Percentiles rank a stretch among this genome's conserved stretches.
These are phyloP conservation scores for Exophiala oligosperma DNA, from an alignment of 2,329 filamentous ascomycete genomes.

Conservation along the genomic window DNA sequence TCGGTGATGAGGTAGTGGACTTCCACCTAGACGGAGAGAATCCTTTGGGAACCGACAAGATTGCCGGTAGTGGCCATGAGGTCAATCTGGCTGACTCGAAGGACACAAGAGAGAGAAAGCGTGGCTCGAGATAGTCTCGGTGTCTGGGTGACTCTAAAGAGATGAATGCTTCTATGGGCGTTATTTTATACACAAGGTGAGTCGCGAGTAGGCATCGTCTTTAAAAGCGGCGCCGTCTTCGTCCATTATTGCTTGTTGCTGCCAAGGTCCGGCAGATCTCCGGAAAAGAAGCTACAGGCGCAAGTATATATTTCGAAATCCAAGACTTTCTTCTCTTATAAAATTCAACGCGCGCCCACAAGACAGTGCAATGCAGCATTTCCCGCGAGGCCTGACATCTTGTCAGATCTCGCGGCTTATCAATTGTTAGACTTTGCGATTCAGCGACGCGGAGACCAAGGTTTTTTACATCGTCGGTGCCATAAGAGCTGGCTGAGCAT, in stretches of 20 bases:
- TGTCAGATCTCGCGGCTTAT: conserved; percentile 60
- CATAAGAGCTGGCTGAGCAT: conserved; percentile 74
- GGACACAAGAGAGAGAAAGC: no score
- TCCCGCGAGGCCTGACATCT: conserved; percentile 64
- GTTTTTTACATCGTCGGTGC: conserved; percentile 46
- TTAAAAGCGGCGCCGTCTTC: background rate
- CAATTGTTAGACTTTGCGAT: conserved; percentile 67
- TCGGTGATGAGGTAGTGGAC: conserved; percentile 4
- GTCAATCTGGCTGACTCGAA: no score
- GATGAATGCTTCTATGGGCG: no score
- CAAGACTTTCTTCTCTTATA: conserved; percentile 36
- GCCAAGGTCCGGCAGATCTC: conserved; percentile 8
- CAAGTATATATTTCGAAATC: no score
- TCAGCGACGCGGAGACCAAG: conserved; percentile 60
- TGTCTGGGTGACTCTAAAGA: no score
- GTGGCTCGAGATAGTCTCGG: no score
- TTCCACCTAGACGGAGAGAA: background rate
- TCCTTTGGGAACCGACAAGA: no score
- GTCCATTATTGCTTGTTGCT: background rate
- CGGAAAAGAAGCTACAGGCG: no score
- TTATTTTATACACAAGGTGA: no score
- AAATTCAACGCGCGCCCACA: conserved; percentile 68
- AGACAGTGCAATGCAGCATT: conserved; percentile 84
- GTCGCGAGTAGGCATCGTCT: no score
- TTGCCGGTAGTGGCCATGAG: no score